These are phyloP conservation scores for Cutaneotrichosporon curvatum DNA, from an alignment of 1,284 basidiomycete genomes.

Conservation along the genomic window DNA sequence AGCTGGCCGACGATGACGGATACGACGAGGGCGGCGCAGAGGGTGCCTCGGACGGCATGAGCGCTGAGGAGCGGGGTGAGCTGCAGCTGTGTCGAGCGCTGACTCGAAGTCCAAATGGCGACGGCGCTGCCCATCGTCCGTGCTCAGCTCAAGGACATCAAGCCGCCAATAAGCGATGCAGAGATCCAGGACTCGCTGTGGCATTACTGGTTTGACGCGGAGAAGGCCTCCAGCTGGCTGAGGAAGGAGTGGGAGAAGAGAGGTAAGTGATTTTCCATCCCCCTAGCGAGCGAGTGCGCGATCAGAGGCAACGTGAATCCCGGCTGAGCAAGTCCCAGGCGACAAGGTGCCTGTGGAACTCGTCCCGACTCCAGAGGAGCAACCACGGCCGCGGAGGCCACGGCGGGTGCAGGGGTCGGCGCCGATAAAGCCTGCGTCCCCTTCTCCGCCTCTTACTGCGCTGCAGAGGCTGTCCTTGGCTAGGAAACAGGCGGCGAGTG, in stretches of 20 bases:
- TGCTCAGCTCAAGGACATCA: constrained; percentile 60
- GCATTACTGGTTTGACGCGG: constrained; percentile 82
- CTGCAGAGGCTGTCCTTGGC: constrained; percentile 58
- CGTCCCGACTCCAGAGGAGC: constrained; percentile 31
- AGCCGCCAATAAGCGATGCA: constrained; percentile 63
- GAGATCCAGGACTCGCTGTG: constrained; percentile 76
- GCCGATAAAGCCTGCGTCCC: constrained; percentile 2
- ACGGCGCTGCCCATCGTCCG: constrained; percentile 63
- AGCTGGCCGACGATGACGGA: constrained; percentile 25
- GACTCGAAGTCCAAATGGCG: constrained; percentile 59
- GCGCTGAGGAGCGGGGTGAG: constrained; percentile 27
- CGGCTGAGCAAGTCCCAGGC: constrained; percentile 33
- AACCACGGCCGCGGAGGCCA: constrained; percentile 20
- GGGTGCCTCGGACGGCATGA: constrained; percentile 42
- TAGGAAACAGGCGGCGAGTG: constrained; percentile 24
- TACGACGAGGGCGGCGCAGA: constrained; percentile 41
- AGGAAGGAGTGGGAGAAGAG: constrained; percentile 56
- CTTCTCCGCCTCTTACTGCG: constrained; percentile 57
- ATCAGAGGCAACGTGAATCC: not conserved
- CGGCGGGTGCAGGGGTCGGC: not conserved
- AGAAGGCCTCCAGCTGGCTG: constrained; percentile 67
- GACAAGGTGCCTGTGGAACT: constrained; percentile 24
- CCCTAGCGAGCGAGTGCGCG: constrained; percentile 6
- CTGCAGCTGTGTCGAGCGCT: constrained; percentile 27
- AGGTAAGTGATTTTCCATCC: constrained; percentile 57